Percentiles rank a stretch among this genome's conserved stretches.
These are phyloP conservation scores for Lichtheimia ramosa DNA, from an alignment of 371 early-diverging fungal genomes.

Conservation along the genomic window DNA sequence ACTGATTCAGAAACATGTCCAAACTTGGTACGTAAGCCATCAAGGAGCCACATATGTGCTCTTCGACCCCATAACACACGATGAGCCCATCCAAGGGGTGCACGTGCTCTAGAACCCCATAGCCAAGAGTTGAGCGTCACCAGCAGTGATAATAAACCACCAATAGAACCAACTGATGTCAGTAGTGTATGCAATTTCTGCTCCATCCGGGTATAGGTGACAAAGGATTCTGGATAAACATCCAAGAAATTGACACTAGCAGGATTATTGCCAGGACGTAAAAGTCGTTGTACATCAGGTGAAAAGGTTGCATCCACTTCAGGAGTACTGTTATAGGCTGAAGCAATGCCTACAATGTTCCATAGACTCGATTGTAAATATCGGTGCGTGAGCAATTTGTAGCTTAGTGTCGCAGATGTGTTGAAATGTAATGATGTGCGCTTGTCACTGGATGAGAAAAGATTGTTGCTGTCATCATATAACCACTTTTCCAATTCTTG, in stretches of 20 bases:
- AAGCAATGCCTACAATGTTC: conserved; percentile 25
- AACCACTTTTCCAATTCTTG: conserved; percentile 13
- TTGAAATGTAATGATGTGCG: neutral
- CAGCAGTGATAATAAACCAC: conserved; percentile 38
- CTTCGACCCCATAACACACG: conserved; percentile 26
- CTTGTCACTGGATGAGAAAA: conserved; percentile 1
- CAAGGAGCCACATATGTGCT: conserved; percentile 6
- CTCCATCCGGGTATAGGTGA: conserved; percentile 9
- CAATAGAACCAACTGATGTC: conserved; percentile 22
- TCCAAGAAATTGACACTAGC: conserved; percentile 6
- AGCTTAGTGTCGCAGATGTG: conserved; percentile 9
- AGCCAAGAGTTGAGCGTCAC: conserved; percentile 27
- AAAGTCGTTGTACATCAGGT: conserved; percentile 2
- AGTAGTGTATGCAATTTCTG: conserved; percentile 22
- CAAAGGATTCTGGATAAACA: conserved; percentile 1
- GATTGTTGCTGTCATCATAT: conserved; percentile 22
- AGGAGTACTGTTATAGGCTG: conserved; percentile 11
- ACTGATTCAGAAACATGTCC: neutral
- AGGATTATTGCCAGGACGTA: neutral
- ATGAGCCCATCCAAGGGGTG: conserved; percentile 35
- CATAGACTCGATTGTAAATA: conserved; percentile 19
- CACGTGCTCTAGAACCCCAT: conserved; percentile 34
- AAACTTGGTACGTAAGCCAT: conserved; percentile 14
- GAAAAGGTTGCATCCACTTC: conserved; percentile 18
- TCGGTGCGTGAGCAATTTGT: conserved; percentile 18